A percentile compares a stretch with the other conserved stretches of the same genome.
Conservation (phyloP, 495 filamentous ascomycete genomes). For the Podospora didyma region DNA sequence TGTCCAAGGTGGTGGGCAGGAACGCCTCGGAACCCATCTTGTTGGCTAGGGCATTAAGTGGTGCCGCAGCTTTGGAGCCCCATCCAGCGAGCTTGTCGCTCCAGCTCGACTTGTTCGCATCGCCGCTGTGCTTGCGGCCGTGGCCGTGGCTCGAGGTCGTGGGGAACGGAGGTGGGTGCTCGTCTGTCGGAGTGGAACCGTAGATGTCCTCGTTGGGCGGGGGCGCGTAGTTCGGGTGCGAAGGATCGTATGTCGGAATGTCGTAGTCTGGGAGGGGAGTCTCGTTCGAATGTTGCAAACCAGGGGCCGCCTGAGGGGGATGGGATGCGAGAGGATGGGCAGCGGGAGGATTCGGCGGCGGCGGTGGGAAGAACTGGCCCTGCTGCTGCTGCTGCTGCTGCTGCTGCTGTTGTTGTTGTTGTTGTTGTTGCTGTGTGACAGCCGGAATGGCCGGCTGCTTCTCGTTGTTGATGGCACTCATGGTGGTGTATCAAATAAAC, state of each 20-base stretch:
- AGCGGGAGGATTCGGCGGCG: slow-evolving; percentile 17
- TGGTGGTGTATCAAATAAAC: slow-evolving; percentile 2
- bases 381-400: slow-evolving; percentile 9
- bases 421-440: slow-evolving; percentile 9
- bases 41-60: slow-evolving; percentile 66
- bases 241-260: slow-evolving; percentile 24
- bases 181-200: slow-evolving; percentile 21
- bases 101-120: slow-evolving; percentile 17
- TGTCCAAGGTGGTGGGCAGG: slow-evolving; percentile 73
- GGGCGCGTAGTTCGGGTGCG: slow-evolving; percentile 21
- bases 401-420: too few relatives aligned
- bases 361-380: slow-evolving; percentile 15
- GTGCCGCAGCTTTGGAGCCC: slow-evolving; percentile 45
- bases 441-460: slow-evolving; percentile 10
- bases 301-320: neutral
- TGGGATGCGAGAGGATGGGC: neutral
- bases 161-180: slow-evolving; percentile 19
- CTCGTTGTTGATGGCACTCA: slow-evolving; percentile 16
- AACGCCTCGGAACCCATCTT: slow-evolving; percentile 61
- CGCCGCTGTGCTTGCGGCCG: slow-evolving; percentile 11
- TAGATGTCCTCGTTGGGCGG: slow-evolving; percentile 23
- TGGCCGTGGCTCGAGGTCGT: slow-evolving; percentile 2
- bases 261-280: slow-evolving; percentile 26
- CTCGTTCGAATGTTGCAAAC: slow-evolving; percentile 21
- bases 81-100: slow-evolving; percentile 22